Percentiles rank a stretch among this genome's conserved stretches.
phyloP scores from a whole-genome alignment of 2,329 filamentous ascomycete genomes.

The Nemania sp. region DNA sequence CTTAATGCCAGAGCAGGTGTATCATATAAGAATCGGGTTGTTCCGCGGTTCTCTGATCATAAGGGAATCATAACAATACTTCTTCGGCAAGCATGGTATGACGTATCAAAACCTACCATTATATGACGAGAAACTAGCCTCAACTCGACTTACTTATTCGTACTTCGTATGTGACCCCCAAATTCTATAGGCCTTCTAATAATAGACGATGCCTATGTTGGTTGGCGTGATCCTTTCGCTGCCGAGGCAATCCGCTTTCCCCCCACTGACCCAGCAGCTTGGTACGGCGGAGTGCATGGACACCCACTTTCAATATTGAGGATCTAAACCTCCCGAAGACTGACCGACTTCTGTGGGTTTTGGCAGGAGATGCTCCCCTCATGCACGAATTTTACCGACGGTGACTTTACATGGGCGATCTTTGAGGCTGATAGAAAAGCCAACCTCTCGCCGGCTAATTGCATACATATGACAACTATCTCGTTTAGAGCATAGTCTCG shows the following conservation, averaged over 20 bases:
- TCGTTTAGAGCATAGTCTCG: not conserved
- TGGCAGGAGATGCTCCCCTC: no score
- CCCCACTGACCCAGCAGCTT: slow-evolving; percentile 16
- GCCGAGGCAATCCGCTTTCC: not conserved
- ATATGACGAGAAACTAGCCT: not conserved
- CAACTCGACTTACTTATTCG: not conserved
- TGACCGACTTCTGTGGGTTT: no score
- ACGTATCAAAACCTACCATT: no score
- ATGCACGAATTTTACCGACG: no score
- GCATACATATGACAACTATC: no score
- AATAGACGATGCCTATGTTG: not conserved
- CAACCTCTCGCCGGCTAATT: no score
- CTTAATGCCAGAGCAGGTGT: no score
- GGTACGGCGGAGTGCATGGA: slow-evolving; percentile 6
- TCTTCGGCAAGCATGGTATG: not conserved
- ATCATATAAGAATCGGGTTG: no score
- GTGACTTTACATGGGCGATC: no score
- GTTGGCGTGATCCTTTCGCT: not conserved
- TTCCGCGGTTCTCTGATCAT: no score
- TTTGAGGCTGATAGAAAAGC: no score
- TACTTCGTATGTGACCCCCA: not conserved
- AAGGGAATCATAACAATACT: not conserved
- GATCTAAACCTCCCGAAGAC: no score
- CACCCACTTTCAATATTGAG: slow-evolving; percentile 1
- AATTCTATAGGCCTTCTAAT: not conserved